Evolutionary conservation across 345 rosid genomes (phyloP), one percentile per base, ranked within the genome.

Genomic region (Lepidium sativum): DNA sequence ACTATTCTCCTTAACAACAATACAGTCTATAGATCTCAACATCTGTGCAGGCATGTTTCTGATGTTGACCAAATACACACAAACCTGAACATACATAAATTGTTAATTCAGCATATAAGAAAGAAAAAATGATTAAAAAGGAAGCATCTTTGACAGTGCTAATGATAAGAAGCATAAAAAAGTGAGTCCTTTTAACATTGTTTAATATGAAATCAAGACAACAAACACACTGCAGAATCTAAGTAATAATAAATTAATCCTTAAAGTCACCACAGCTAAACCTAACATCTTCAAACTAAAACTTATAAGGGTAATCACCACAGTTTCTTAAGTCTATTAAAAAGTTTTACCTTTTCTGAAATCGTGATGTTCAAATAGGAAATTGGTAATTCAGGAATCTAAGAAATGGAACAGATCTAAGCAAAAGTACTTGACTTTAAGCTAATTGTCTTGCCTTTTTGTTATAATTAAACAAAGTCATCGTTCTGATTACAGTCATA

Each of bases 141-240:
- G 16, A 39, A 57, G 32, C 55, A 52, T 43, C 18, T 25, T 70
- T 44, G 51, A 54, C 14, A 45, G 14, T 6, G n/a, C 31, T 55
- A 44, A 63, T 63, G 57, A 63, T 45, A 55, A 39, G 75, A 57
- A 47, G 18, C 34, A 64, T 55, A 64, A 23, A 70, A 27, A 71
- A 49, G 70, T 63, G 54, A 56, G 21, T 48, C 8, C 1, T 33
- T 63, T 63, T 10, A 71, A 51, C 47, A 64, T 56, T 54, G 60
- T 71, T 71, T 71, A 71, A 44, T 70, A 54, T n/a, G 48, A 63
- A 70, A 70, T 37, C 39, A 9, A 52, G 23, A 69, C 12, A 25
- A 38, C 51, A 14, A 35, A 7, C n/a, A 41, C 63, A 44, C 31
- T 14, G 17, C 38, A 51, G 60, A 69, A 60, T 69, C 67, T 51